Evolutionary conservation across 805 yeast species (phyloP), one percentile per base, ranked within the genome.

Genomic region (Maudiozyma turicensis): DNA sequence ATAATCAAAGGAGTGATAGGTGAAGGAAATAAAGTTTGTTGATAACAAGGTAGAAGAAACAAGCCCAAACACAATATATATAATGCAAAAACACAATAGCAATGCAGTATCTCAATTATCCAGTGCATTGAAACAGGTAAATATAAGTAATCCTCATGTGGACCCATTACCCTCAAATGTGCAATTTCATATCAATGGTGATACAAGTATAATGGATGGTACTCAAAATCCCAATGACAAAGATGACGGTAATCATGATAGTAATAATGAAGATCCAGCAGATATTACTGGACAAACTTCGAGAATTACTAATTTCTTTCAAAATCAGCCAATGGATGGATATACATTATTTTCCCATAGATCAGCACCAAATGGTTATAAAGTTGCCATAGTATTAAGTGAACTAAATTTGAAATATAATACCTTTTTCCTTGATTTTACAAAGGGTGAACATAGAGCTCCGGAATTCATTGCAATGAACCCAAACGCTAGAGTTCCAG

Each of bases 401-500:
- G 98, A 91, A 66, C 75, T 91, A 57, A 84, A 84, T 50, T 75
- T 84, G 59, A 78, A 78, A 35, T 91, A 84, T 70, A 80, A 81
- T 55, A 88, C 96, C 3, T 80, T 89, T 48, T 83, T 87, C 57
- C 72, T 90, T 49, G 96, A 90, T 67, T 88, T 90, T 67, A 84
- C 84, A 63, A 75, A 74, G 52, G 95, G 95, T 51, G 97, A 90
- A 66, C 96, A 90, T 65, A 72, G 95, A 52, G 87, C 95, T 2
- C 96, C 97, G 0, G 95, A 89, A 65, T 90, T 90, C 60, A 89
- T 90, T 13, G 76, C 87, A n/a, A 83, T 90, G 54, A 90, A 90
- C 67, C 98, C 98, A 20, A 91, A 90, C 66, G 97, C 96, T 3
- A 74, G 98, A 53, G 95, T 90, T 6, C 98, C 98, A 3, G 95